A percentile compares a stretch with the other conserved stretches of the same genome.
Evolutionary conservation across 257 asterid species (phyloP).

Genomic region (Solanum ossicruentum): DNA sequence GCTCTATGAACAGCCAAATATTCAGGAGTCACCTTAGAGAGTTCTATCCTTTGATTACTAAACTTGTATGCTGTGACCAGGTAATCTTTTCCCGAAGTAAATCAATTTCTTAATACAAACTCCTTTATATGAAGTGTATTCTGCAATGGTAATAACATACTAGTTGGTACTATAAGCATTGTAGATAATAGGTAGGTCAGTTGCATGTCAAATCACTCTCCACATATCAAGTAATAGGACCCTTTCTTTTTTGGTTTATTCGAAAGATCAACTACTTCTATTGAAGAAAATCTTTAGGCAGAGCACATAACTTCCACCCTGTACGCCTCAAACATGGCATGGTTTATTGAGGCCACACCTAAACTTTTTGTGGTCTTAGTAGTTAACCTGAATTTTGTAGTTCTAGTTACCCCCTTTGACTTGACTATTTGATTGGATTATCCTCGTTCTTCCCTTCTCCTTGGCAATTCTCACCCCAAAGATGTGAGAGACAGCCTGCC

Average conservation of each 20-base stretch:
- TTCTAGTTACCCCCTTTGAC: neutral
- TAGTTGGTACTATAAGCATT: neutral
- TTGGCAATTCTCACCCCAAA: neutral
- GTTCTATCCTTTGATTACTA: conserved; percentile 85
- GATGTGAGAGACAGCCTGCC: neutral
- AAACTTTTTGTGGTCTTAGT: neutral
- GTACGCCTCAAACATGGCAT: neutral
- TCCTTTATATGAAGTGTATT: neutral
- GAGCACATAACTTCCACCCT: neutral
- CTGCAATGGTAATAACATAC: neutral
- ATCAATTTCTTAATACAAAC: neutral
- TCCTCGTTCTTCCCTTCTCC: neutral
- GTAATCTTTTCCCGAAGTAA: conserved; percentile 27
- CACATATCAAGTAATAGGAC: neutral
- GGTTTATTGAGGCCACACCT: neutral
- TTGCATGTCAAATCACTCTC: neutral
- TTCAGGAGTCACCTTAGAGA: conserved; percentile 74
- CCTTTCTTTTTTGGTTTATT: neutral
- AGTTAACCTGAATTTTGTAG: neutral
- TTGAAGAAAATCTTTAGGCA: neutral
- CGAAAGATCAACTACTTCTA: neutral
- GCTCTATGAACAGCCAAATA: conserved; percentile 59
- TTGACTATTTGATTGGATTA: neutral
- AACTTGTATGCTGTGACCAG: conserved; percentile 95
- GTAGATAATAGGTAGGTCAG: neutral